A percentile compares a stretch with the other conserved stretches of the same genome.
These are phyloP conservation scores for Wakefieldia striispora DNA, from an alignment of 768 basidiomycete species.

Conservation along the genomic window DNA sequence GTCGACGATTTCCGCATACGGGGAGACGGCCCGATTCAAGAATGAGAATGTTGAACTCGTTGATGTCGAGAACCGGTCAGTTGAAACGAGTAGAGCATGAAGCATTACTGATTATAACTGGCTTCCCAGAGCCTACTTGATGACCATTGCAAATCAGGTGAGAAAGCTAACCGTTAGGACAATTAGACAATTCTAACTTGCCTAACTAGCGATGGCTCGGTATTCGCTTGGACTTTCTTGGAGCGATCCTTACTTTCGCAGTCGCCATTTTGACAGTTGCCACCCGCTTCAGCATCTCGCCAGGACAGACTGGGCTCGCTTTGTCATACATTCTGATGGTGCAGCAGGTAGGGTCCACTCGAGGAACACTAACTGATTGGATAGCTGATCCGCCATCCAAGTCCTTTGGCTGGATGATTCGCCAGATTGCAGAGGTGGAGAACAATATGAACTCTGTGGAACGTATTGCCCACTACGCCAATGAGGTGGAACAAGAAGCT, in stretches of 20 bases:
- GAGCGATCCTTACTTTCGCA: constrained; percentile 64
- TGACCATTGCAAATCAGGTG: constrained; percentile 81
- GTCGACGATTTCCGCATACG: constrained; percentile 86
- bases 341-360: constrained; percentile 51
- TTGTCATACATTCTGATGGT: constrained; percentile 79
- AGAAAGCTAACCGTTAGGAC: not conserved
- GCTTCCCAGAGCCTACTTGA: constrained; percentile 48
- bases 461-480: constrained; percentile 74
- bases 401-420: constrained; percentile 39
- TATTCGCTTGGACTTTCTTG: constrained; percentile 85
- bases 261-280: constrained; percentile 80
- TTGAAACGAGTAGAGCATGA: not conserved
- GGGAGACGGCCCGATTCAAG: constrained; percentile 73
- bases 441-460: constrained; percentile 94
- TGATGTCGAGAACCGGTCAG: constrained; percentile 78
- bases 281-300: constrained; percentile 70
- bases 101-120: not conserved
- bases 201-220: constrained; percentile 72
- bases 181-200: not conserved
- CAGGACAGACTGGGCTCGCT: constrained; percentile 73
- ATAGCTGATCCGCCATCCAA: too few species aligned
- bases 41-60: constrained; percentile 71
- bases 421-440: constrained; percentile 82
- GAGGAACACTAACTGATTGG: too few species aligned
- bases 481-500: constrained; percentile 79